A percentile compares a stretch with the other conserved stretches of the same genome.
These are phyloP conservation scores for Saturnispora sekii DNA, from an alignment of 805 yeast species.

Conservation along the genomic window DNA sequence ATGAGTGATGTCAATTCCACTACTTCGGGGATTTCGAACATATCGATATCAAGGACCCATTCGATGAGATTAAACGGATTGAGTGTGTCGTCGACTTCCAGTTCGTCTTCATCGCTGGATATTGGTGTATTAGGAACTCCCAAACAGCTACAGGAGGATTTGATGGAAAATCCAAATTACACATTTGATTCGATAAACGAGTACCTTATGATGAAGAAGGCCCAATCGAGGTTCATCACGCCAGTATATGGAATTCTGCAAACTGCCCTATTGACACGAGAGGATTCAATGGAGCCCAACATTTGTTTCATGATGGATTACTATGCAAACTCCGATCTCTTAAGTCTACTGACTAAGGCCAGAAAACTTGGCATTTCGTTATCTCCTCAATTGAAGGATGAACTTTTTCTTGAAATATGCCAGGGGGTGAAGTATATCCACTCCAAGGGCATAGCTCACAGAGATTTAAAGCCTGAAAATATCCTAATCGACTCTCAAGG, in stretches of 20 bases:
- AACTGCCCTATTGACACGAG: not conserved
- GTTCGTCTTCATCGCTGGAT: not conserved
- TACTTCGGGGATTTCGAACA: not conserved
- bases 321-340: conserved; percentile 39
- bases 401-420: conserved; percentile 43
- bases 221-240: conserved; percentile 9
- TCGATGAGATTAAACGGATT: not conserved
- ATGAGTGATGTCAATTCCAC: not conserved
- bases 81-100: not conserved
- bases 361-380: conserved; percentile 28
- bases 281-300: not conserved
- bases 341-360: conserved; percentile 32
- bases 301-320: conserved; percentile 32
- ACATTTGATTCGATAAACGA: conserved; percentile 21
- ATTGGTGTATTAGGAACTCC: not conserved
- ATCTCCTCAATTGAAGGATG: conserved; percentile 32
- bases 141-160: conserved; percentile 5
- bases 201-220: conserved; percentile 17
- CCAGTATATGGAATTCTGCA: conserved; percentile 12
- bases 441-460: conserved; percentile 33
- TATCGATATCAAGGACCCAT: not conserved
- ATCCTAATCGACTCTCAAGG: conserved; percentile 38
- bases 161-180: conserved; percentile 5
- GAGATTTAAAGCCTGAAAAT: conserved; percentile 50
- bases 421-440: conserved; percentile 38